These are phyloP conservation scores for Gnaphalium uliginosum DNA, from an alignment of 129 eudicot species.

Conservation along the genomic window DNA sequence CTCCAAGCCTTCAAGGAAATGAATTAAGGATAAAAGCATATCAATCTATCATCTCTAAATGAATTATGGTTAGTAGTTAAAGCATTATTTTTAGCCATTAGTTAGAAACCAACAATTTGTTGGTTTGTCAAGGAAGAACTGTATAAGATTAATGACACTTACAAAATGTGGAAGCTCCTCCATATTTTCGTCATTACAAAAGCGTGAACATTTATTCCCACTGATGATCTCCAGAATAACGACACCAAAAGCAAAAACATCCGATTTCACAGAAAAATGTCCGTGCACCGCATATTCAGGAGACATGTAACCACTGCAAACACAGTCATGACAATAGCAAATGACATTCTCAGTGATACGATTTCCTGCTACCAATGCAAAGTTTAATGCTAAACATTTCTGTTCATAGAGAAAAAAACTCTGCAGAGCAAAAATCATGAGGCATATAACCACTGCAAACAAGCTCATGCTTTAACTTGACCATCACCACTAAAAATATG, in stretches of 20 bases:
- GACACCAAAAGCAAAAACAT: not conserved
- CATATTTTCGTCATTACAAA: not conserved
- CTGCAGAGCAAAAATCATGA: not conserved
- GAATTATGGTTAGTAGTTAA: not conserved
- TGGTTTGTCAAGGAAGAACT: not conserved
- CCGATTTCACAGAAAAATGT: conserved; percentile 1
- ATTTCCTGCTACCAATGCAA: too few species aligned
- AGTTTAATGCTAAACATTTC: too few species aligned
- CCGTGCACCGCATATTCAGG: not conserved
- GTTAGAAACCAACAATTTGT: not conserved
- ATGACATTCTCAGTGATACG: too few species aligned
- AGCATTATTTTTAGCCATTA: not conserved
- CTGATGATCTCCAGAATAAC: not conserved
- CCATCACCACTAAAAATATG: too few species aligned
- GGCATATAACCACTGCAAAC: not conserved
- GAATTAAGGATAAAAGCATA: not conserved
- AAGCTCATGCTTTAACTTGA: not conserved
- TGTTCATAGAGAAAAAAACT: not conserved
- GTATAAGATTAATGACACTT: not conserved
- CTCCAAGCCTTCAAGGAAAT: not conserved
- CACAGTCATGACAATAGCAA: not conserved
- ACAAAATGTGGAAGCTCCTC: not conserved
- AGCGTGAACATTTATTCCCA: not conserved
- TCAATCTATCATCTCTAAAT: not conserved
- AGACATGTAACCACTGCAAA: not conserved